phyloP scores from a whole-genome alignment of 371 early-diverging fungal genomes.

The Globomyces sp. region DNA sequence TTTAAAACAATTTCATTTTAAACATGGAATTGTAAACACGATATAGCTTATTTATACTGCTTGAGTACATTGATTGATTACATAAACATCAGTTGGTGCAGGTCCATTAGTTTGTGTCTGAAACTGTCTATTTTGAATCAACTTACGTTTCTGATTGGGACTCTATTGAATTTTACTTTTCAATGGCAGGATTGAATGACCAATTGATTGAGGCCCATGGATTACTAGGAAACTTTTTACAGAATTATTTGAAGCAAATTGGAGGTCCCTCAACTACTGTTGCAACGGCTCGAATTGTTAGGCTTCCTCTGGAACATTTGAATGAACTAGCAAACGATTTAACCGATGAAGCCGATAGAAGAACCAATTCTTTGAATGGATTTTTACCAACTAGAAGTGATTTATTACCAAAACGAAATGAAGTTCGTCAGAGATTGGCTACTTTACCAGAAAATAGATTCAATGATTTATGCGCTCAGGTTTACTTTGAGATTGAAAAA shows the following conservation, averaged over 20 bases:
- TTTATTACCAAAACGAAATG: constrained; percentile 85
- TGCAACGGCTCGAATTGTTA: constrained; percentile 13
- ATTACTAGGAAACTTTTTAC: background rate
- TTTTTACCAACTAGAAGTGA: constrained; percentile 73
- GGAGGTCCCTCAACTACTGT: background rate
- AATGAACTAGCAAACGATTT: constrained; percentile 18
- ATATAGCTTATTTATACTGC: too few relatives aligned
- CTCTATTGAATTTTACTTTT: too few relatives aligned
- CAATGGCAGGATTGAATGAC: too few relatives aligned
- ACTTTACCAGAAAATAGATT: constrained; percentile 69
- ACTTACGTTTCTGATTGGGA: too few relatives aligned
- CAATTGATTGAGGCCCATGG: too few relatives aligned
- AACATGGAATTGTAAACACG: too few relatives aligned
- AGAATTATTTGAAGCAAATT: constrained; percentile 17
- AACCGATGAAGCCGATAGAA: constrained; percentile 17
- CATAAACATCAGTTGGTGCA: too few relatives aligned
- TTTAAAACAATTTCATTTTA: too few relatives aligned
- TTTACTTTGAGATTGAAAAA: constrained; percentile 4
- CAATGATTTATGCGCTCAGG: background rate
- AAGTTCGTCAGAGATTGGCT: constrained; percentile 85
- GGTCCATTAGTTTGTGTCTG: too few relatives aligned
- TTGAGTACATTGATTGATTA: too few relatives aligned
- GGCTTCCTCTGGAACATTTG: constrained; percentile 20
- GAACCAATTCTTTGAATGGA: constrained; percentile 3
- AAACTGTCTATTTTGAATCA: too few relatives aligned